A percentile compares a stretch with the other conserved stretches of the same genome.
phyloP scores from a whole-genome alignment of 768 basidiomycete genomes.

The Albatrellus ellisii region DNA sequence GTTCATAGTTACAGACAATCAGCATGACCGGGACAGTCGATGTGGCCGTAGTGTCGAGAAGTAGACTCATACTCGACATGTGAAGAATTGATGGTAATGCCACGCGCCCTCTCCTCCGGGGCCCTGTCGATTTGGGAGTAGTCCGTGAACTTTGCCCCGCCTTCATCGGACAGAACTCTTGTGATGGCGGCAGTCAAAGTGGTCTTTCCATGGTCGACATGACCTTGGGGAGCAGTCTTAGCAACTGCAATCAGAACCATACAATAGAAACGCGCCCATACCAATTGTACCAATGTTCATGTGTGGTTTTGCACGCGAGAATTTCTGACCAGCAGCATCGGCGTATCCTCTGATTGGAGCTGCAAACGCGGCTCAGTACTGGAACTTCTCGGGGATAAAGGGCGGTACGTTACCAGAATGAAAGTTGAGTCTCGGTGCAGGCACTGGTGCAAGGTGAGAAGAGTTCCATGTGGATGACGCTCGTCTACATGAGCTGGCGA shows the following conservation, averaged over 20 bases:
- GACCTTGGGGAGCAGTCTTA: slow-evolving; percentile 44
- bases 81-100: slow-evolving; percentile 98
- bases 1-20: slow-evolving; percentile 49
- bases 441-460: slow-evolving; percentile 2
- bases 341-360: slow-evolving; percentile 61
- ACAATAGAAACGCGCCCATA: too few relatives aligned
- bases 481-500: slow-evolving; percentile 4
- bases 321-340: slow-evolving; percentile 43
- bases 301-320: slow-evolving; percentile 70
- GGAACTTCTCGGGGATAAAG: too few relatives aligned
- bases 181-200: slow-evolving; percentile 95
- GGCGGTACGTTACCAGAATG: slow-evolving; percentile 1
- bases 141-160: slow-evolving; percentile 81
- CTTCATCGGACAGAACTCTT: slow-evolving; percentile 70
- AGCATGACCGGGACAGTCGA: slow-evolving; percentile 94
- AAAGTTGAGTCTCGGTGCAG: background rate
- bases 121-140: slow-evolving; percentile 98
- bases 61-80: slow-evolving; percentile 98
- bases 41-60: slow-evolving; percentile 88
- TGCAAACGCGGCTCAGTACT: slow-evolving; percentile 14
- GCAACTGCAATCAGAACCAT: too few relatives aligned
- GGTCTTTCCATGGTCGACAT: slow-evolving; percentile 98
- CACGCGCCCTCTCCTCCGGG: slow-evolving; percentile 97
- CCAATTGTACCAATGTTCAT: slow-evolving; percentile 96
- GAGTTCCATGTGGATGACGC: slow-evolving; percentile 4